These are phyloP conservation scores for Yueomyces sp. DNA, from an alignment of 805 yeast species.

Conservation along the genomic window DNA sequence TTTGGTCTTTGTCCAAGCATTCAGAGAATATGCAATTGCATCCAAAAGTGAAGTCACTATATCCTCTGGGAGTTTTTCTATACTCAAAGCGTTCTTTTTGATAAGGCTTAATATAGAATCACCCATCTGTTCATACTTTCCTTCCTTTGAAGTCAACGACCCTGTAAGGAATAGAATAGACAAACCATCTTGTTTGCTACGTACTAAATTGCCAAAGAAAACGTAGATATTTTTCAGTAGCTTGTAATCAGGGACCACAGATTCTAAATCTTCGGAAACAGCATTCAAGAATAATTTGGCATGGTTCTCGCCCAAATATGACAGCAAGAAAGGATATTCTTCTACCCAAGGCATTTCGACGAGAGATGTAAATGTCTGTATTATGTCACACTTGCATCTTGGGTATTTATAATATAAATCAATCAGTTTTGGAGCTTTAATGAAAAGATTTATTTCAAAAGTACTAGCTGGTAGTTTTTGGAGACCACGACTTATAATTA, in stretches of 20 bases:
- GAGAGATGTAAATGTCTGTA: constrained; percentile 43
- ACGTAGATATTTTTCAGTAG: constrained; percentile 44
- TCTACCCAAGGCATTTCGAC: constrained; percentile 43
- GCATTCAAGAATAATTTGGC: constrained; percentile 48
- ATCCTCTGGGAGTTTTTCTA: constrained; percentile 43
- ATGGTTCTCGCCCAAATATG: constrained; percentile 60
- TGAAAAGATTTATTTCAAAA: constrained; percentile 50
- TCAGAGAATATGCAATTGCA: constrained; percentile 60
- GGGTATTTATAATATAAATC: constrained; percentile 34
- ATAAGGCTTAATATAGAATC: constrained; percentile 40
- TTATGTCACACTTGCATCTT: constrained; percentile 35
- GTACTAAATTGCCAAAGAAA: constrained; percentile 55
- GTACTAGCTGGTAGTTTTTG: constrained; percentile 41
- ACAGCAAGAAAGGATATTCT: constrained; percentile 64
- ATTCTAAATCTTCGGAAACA: constrained; percentile 46
- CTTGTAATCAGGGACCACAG: constrained; percentile 38
- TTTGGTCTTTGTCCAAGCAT: constrained; percentile 60
- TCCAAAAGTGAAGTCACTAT: constrained; percentile 59
- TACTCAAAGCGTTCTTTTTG: constrained; percentile 38
- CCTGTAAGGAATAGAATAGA: constrained; percentile 52
- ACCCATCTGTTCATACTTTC: constrained; percentile 5
- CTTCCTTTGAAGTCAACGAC: constrained; percentile 28
- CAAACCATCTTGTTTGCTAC: constrained; percentile 67
- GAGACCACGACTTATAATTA: constrained; percentile 44
- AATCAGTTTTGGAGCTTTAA: constrained; percentile 42